Evolutionary conservation across 208 protist species (phyloP).

Genomic region (Leishmania mexicana): DNA sequence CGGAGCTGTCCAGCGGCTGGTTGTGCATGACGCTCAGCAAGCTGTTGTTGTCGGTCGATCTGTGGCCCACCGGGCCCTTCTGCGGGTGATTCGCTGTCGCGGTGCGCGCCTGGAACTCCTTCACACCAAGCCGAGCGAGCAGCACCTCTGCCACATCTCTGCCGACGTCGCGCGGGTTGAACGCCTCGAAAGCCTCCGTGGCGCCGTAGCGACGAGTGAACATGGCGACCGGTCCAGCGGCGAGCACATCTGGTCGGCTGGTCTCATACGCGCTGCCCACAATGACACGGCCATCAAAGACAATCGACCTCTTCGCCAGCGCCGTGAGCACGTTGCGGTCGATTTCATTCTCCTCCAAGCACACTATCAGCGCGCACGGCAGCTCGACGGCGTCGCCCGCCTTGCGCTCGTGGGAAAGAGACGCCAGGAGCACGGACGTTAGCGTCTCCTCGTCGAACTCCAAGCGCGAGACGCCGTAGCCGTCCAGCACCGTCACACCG

Average conservation of each 20-base stretch:
- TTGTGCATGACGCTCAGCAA: not conserved
- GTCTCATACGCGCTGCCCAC: conserved; percentile 89
- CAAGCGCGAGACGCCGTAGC: conserved; percentile 74
- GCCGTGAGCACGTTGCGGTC: conserved; percentile 84
- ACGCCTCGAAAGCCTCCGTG: conserved; percentile 83
- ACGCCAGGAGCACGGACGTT: conserved; percentile 67
- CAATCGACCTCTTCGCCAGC: conserved; percentile 91
- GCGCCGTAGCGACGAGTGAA: conserved; percentile 92
- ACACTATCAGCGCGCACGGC: conserved; percentile 82
- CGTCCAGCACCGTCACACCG: conserved; percentile 80
- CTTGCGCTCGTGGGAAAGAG: conserved; percentile 42
- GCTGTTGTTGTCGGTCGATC: not conserved
- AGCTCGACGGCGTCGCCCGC: conserved; percentile 83
- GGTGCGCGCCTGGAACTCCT: conserved; percentile 55
- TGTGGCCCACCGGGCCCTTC: not conserved
- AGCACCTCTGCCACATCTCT: conserved; percentile 70
- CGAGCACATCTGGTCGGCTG: conserved; percentile 81
- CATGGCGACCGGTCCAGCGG: conserved; percentile 92
- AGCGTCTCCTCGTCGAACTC: conserved; percentile 89
- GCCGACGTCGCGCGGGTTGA: conserved; percentile 86
- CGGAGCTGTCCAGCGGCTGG: conserved; percentile 9
- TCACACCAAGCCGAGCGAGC: conserved; percentile 77
- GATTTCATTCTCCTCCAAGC: conserved; percentile 91
- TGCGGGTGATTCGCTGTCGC: not conserved
- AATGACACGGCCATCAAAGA: conserved; percentile 94